Evolutionary conservation across 345 rosid species (phyloP), one percentile per base, ranked within the genome.

Genomic region (Aquilaria sinensis): DNA sequence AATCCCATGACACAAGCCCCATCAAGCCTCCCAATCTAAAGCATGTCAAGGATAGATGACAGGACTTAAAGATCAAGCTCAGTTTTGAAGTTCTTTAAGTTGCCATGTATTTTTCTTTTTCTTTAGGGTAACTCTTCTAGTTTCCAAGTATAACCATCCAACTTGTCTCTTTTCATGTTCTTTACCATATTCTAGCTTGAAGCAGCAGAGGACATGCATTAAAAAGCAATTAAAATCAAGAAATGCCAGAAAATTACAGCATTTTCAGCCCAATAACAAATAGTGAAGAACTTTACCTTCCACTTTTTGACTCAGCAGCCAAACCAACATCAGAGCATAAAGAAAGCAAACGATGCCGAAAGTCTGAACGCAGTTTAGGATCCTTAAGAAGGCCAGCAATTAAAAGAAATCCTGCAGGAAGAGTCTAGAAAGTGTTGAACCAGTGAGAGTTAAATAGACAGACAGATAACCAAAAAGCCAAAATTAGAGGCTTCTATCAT

Each of bases 261-360:
- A 37, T 37, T 37, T 2, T 5, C 43, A 37, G 43, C 43, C 43
- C 8, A 5, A 37, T 4, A 66, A 52, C 45, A 59, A 57, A 71
- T 57, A 61, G 43, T 37, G 43, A 37, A 37, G 43, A 37, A 9
- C 5, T 32, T 50, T 68, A 95, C 99, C 96, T 85, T 84, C 96
- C 99, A 84, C 86, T 85, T 80, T 84, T 87, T 57, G 96, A 84
- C 83, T 95, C 99, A 64, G 97, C 99, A 61, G 91, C 96, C 81
- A 95, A 73, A 73, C 97, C 96, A 63, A 91, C 94, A 80, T 95
- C 97, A 64, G 99, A 95, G 80, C 96, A 95, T 75, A 95, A 82
- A 76, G 96, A 87, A 60, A 95, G 79, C 81, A 91, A 77, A 53
- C 97, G 96, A 74, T 90, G 96, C 62, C 94, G 96, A 74, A 76